Evolutionary conservation across 805 yeast species (phyloP), one percentile per base, ranked within the genome.

Genomic region (Pichia rugopelliculosa): DNA sequence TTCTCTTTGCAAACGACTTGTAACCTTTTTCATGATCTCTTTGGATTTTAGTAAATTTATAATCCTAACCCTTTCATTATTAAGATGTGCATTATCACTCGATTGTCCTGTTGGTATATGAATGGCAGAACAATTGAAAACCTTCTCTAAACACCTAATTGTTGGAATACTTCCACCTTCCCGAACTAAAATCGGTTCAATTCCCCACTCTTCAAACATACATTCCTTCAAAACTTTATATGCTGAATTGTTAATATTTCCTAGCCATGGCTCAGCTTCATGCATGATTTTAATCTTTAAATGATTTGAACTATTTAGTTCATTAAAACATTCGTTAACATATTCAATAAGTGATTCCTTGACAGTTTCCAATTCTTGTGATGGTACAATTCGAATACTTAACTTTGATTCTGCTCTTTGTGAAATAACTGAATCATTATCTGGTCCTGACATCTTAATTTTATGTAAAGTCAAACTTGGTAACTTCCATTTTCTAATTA

Each of bases 81-180:
- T 80, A 57, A 91, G 74, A 69, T 91, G 99, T 1, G 97, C 98
- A 59, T 88, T 87, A 63, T 93, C 98, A 39, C 93, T 80, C 1
- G 91, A 77, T 68, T 91, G 99, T 0, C 98, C 99, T 60, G 97
- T 88, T 2, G 99, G 98, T 30, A 93, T 77, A 64, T 93, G 98
- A 0, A 91, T 95, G 1, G 96, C 98, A 23, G 87, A 87, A 3
- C 98, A 96, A 45, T 74, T 65, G 55, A 91, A 86, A 12, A 76
- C 70, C 62, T 86, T 86, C 58, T 91, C 99, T 54, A 91, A 67
- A 51, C 84, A 84, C 53, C 96, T 68, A 8, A 93, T 81, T 11
- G 91, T 83, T 2, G 99, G 97, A 62, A 91, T 89, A 0, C 97
- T 87, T 0, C 99, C 99, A 51, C 99, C 99, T 68, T 93, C 99